Percentiles rank a stretch among this genome's conserved stretches.
These are phyloP conservation scores for Aurinia saxatilis DNA, from an alignment of 345 rosid genomes.

Conservation along the genomic window DNA sequence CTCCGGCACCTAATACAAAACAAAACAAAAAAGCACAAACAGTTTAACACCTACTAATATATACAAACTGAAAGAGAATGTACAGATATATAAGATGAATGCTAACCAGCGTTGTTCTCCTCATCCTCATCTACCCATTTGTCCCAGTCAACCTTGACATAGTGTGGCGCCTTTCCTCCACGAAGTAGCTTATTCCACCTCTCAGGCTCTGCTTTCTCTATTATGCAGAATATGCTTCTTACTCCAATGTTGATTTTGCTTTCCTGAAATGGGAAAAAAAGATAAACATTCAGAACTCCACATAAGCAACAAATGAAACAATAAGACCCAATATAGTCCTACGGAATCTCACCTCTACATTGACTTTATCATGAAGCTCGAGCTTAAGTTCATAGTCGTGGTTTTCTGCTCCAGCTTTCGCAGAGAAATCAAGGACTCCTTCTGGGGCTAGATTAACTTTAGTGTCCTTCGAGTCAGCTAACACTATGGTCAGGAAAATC, in stretches of 20 bases:
- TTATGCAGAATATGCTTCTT: slow-evolving; percentile 61
- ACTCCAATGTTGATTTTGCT: slow-evolving; percentile 66
- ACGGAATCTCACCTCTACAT: slow-evolving; percentile 53
- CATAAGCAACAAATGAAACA: background rate
- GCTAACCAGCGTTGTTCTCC: slow-evolving; percentile 37
- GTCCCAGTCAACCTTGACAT: slow-evolving; percentile 86
- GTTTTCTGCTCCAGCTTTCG: slow-evolving; percentile 59
- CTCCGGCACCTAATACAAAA: slow-evolving; percentile 38
- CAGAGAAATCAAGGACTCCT: slow-evolving; percentile 67
- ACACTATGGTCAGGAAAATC: slow-evolving; percentile 56
- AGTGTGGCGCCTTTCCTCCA: slow-evolving; percentile 64
- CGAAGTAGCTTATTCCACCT: slow-evolving; percentile 77
- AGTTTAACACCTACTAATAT: background rate
- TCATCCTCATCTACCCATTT: slow-evolving; percentile 95
- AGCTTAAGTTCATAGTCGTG: slow-evolving; percentile 54
- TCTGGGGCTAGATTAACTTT: slow-evolving; percentile 75
- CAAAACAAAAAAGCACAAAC: slow-evolving; percentile 10
- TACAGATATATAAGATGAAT: background rate
- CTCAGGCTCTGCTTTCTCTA: slow-evolving; percentile 67
- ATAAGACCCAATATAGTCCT: background rate
- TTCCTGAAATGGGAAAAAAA: slow-evolving; percentile 30
- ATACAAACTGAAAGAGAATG: background rate
- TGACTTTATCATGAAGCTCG: slow-evolving; percentile 80
- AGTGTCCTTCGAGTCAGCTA: slow-evolving; percentile 68
- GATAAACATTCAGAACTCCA: background rate